phyloP scores from a whole-genome alignment of 495 filamentous ascomycete species.

The Aspergillus olivimuriae region DNA sequence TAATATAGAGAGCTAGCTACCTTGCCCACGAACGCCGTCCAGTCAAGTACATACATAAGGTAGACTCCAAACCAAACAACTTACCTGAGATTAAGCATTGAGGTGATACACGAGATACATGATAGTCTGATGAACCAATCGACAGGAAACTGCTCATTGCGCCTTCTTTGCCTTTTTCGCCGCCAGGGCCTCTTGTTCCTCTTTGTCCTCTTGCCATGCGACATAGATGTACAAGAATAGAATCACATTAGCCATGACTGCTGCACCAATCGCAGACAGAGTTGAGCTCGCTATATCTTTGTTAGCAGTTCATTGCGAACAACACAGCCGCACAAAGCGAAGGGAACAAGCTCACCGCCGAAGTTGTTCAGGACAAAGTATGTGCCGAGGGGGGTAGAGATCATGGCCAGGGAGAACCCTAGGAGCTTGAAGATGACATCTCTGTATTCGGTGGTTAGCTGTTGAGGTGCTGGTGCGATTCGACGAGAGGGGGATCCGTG shows the following conservation, averaged over 20 bases:
- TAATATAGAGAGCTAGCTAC: background rate
- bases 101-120: background rate
- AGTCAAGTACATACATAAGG: background rate
- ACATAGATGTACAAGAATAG: constrained; percentile 87
- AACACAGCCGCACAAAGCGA: background rate
- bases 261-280: constrained; percentile 75
- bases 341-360: constrained; percentile 47
- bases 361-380: constrained; percentile 85
- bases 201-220: constrained; percentile 82
- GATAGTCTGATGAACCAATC: background rate
- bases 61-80: no score
- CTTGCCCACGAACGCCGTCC: background rate
- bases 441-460: constrained; percentile 37
- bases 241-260: constrained; percentile 85
- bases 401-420: constrained; percentile 86
- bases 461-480: background rate
- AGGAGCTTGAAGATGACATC: constrained; percentile 85
- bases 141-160: constrained; percentile 27
- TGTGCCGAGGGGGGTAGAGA: constrained; percentile 71
- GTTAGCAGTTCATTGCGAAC: constrained; percentile 1
- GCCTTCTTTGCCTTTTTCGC: constrained; percentile 57
- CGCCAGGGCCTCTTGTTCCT: constrained; percentile 52
- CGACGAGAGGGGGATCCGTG: background rate
- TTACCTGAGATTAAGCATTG: background rate
- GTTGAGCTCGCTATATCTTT: constrained; percentile 69